Conservation (phyloP, 306 rosid genomes). For the Cicer judaicum region DNA sequence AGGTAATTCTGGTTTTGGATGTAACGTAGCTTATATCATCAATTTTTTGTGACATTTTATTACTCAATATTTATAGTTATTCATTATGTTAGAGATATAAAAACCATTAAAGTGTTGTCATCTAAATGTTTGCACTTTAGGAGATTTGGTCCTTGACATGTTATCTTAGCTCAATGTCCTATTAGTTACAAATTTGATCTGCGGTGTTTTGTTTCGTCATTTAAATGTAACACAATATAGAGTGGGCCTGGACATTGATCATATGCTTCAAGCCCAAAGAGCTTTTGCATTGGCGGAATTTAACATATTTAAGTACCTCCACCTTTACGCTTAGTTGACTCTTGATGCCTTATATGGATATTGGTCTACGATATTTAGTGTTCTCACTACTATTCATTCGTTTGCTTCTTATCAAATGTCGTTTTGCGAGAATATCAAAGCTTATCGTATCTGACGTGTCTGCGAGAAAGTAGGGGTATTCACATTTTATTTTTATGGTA, state of each 20-base stretch:
- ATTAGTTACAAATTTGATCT: not conserved
- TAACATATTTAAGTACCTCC: conserved; percentile 26
- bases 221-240: conserved; percentile 23
- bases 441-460: conserved; percentile 29
- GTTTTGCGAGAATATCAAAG: conserved; percentile 18
- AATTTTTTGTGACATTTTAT: conserved; percentile 13
- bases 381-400: conserved; percentile 26
- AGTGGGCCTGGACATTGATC: conserved; percentile 11
- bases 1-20: conserved; percentile 57
- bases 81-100: conserved; percentile 13
- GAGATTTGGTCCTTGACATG: conserved; percentile 1
- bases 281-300: not conserved
- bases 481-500: conserved; percentile 48
- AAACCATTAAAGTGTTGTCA: conserved; percentile 6
- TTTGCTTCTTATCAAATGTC: not conserved
- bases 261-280: conserved; percentile 30
- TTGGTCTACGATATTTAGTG: conserved; percentile 8
- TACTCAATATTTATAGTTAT: not conserved
- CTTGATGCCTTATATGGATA: not conserved
- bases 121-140: not conserved
- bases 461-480: not conserved
- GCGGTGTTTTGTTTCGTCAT: not conserved
- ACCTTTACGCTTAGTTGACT: conserved; percentile 23
- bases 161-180: not conserved
- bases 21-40: conserved; percentile 2